Evolutionary conservation across 2,329 filamentous ascomycete genomes (phyloP), one percentile per base, ranked within the genome.

Genomic region (Trichophyton schoenleinii): DNA sequence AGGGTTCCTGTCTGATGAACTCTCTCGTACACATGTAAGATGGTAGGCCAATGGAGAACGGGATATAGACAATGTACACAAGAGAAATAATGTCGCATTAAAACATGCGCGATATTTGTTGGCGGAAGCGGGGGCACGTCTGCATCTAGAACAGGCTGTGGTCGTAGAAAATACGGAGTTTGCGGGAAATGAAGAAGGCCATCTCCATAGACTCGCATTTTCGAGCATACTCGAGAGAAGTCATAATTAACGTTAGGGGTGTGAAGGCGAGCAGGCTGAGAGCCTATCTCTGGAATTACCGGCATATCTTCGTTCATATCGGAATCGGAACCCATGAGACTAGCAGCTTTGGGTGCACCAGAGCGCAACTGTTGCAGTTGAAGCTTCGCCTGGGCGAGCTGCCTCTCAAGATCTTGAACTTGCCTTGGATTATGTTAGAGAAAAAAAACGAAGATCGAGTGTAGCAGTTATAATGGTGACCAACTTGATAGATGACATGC

Each of bases 401-500:
- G 91, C 74, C 90, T 94, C 75, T 97, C 92, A 28, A 99, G 80
- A 72, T 99, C 94, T 75, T 97, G 94, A 11, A 97, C 89, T 78
- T 96, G 94, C 72, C 81, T 83, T 60, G 63, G 58, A 46, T 60
- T 3, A 28, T 20, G 61, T 49, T 60, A 62, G 44, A 52, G 20
- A 34, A 25, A 34, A 49, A 46, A 59, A 38, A 7, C 6, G 28
- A 55, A 60, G 34, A 58, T 15, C 61, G 60, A 48, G 38, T 31
- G 34, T 25, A 52, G 25, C 7, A 31, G 61, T 62, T 59, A 20
- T 38, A 11, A n/a, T 49, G 57, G 41, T 28, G 18, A 75, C 80
- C 69, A 74, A 84, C 83, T 97, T 99, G 77, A 97, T 97, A 1
- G 92, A 97, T 18, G 94, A 97, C 94, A 99, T 99, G 64, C 94